A percentile compares a stretch with the other conserved stretches of the same genome.
These are phyloP conservation scores for Globisporangium splendens DNA, from an alignment of 352 stramenopile species.

Conservation along the genomic window DNA sequence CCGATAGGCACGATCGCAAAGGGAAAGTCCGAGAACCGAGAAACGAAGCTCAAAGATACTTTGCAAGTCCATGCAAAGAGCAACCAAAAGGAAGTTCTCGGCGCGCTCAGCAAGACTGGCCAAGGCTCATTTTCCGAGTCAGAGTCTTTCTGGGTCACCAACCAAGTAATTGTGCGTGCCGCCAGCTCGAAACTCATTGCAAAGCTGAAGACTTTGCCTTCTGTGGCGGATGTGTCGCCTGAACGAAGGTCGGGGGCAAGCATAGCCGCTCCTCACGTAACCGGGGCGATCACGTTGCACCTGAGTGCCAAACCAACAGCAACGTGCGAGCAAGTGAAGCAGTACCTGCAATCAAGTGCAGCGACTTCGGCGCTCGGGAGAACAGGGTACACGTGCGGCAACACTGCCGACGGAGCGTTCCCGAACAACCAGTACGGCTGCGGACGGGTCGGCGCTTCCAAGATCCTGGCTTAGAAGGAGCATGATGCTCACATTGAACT, in stretches of 20 bases:
- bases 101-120: neutral
- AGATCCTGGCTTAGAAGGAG: neutral
- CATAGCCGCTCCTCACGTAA: slow-evolving; percentile 20
- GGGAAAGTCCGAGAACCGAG: neutral
- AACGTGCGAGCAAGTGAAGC: slow-evolving; percentile 11
- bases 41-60: neutral
- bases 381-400: slow-evolving; percentile 12
- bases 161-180: neutral
- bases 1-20: neutral
- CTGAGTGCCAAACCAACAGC: slow-evolving; percentile 9
- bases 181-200: neutral
- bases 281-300: slow-evolving; percentile 14
- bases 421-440: slow-evolving; percentile 23
- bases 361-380: slow-evolving; percentile 7
- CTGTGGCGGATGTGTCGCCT: neutral
- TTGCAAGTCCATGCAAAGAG: neutral
- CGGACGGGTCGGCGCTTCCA: slow-evolving; percentile 3
- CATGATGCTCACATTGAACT: neutral
- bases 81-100: neutral
- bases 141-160: slow-evolving; percentile 1
- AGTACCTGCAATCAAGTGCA: slow-evolving; percentile 5
- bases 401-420: slow-evolving; percentile 12
- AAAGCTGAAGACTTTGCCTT: slow-evolving; percentile 3
- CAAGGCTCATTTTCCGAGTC: neutral
- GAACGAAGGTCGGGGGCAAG: slow-evolving; percentile 12